These are phyloP conservation scores for Dothistroma pini DNA, from an alignment of 2,329 filamentous ascomycete genomes.

Conservation along the genomic window DNA sequence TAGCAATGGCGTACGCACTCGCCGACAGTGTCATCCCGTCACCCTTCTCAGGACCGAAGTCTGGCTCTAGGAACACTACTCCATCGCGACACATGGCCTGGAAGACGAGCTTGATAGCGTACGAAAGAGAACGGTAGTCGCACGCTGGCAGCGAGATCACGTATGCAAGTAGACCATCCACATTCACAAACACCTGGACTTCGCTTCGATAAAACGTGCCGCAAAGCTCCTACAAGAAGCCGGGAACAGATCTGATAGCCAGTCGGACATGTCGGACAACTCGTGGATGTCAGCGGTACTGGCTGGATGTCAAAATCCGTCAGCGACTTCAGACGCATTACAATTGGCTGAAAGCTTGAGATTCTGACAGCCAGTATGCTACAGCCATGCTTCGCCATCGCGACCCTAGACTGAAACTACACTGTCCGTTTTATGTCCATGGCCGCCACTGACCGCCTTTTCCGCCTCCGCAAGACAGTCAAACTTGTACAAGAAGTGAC, in stretches of 20 bases:
- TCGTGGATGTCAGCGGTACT: constrained; percentile 1
- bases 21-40: constrained; percentile 10
- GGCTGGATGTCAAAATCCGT: constrained; percentile 22
- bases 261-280: constrained; percentile 2
- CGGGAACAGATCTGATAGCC: constrained; percentile 14
- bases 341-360: constrained; percentile 11
- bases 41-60: background rate
- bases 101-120: constrained; percentile 5
- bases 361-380: background rate
- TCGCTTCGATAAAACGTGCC: constrained; percentile 9
- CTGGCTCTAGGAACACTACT: background rate
- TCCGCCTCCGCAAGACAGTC: constrained; percentile 3
- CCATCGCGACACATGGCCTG: background rate
- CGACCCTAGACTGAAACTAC: background rate
- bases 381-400: background rate
- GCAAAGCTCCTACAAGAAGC: constrained; percentile 16
- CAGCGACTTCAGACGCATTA: constrained; percentile 12
- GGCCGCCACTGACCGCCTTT: background rate
- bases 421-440: background rate
- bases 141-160: constrained; percentile 8
- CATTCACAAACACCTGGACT: constrained; percentile 7
- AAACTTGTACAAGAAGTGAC: background rate
- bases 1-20: constrained; percentile 12
- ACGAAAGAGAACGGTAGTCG: constrained; percentile 1
- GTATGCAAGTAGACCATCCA: constrained; percentile 12